A percentile compares a stretch with the other conserved stretches of the same genome.
phyloP scores from a whole-genome alignment of 2,329 filamentous ascomycete species.

The Cyphellophora europaea region DNA sequence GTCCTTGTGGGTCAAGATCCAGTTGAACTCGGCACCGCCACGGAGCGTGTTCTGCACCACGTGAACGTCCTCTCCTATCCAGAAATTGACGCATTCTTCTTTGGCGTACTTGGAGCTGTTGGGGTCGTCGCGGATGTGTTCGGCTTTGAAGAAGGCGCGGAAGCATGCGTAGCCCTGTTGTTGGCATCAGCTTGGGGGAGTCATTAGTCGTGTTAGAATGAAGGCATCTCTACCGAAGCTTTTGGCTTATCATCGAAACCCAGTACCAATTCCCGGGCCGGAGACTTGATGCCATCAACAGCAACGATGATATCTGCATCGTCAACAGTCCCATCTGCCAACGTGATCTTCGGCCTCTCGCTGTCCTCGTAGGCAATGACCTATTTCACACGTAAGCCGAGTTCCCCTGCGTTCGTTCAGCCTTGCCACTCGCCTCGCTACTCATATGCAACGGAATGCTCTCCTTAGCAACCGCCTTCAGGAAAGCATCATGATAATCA shows the following conservation, averaged over 20 bases:
- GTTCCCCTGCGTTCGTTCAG: too few species aligned
- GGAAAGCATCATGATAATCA: slow-evolving; percentile 51
- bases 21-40: slow-evolving; percentile 31
- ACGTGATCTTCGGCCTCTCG: slow-evolving; percentile 5
- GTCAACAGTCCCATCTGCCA: slow-evolving; percentile 9
- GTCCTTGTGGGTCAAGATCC: slow-evolving; percentile 48
- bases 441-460: slow-evolving; percentile 25
- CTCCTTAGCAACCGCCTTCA: slow-evolving; percentile 37
- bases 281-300: slow-evolving; percentile 47
- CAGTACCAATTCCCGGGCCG: slow-evolving; percentile 40
- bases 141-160: slow-evolving; percentile 26
- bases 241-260: slow-evolving; percentile 27
- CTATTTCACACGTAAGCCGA: too few species aligned
- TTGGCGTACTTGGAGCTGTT: slow-evolving; percentile 43
- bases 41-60: slow-evolving; percentile 42
- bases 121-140: slow-evolving; percentile 40
- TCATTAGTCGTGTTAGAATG: neutral
- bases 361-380: slow-evolving; percentile 13
- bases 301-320: slow-evolving; percentile 40
- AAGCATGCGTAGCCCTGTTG: slow-evolving; percentile 20
- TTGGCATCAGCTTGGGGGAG: neutral
- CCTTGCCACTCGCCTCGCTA: slow-evolving; percentile 25
- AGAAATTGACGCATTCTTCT: slow-evolving; percentile 43
- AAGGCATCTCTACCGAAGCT: slow-evolving; percentile 11
- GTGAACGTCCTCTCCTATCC: slow-evolving; percentile 45